phyloP scores from a whole-genome alignment of 768 basidiomycete genomes.

The Trametes meyenii region DNA sequence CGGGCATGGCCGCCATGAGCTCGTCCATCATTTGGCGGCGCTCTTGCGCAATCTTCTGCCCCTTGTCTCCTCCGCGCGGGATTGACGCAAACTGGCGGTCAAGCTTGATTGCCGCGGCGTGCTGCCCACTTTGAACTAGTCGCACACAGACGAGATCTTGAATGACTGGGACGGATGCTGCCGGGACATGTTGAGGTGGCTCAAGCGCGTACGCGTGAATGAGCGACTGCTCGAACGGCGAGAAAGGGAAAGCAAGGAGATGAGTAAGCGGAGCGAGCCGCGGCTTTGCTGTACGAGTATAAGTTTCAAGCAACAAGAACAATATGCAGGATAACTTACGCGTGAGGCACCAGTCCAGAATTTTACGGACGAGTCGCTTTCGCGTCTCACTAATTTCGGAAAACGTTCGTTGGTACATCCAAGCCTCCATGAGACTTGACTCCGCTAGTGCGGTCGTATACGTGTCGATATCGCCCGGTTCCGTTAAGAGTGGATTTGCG shows the following conservation, averaged over 20 bases:
- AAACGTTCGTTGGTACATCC: conserved; percentile 75
- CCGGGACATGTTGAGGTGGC: conserved; percentile 50
- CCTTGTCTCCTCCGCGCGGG: conserved; percentile 36
- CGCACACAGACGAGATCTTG: conserved; percentile 83
- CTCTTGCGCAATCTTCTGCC: conserved; percentile 45
- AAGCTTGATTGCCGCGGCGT: conserved; percentile 73
- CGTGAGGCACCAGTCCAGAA: conserved; percentile 68
- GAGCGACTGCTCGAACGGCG: conserved; percentile 61
- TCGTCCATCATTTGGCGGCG: conserved; percentile 73
- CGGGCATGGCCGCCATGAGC: conserved; percentile 62
- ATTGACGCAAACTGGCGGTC: conserved; percentile 58
- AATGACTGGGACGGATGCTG: conserved; percentile 55
- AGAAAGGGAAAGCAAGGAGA: conserved; percentile 67
- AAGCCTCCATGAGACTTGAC: conserved; percentile 66
- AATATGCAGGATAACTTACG: conserved; percentile 50
- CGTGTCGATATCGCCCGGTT: conserved; percentile 70
- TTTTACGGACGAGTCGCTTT: conserved; percentile 54
- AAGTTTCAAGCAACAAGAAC: background rate
- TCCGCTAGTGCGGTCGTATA: conserved; percentile 72
- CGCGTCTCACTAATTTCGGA: conserved; percentile 58
- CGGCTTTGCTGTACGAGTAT: conserved; percentile 52
- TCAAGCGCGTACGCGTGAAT: conserved; percentile 61
- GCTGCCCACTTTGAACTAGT: conserved; percentile 71
- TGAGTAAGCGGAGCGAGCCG: conserved; percentile 58
- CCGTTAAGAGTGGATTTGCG: conserved; percentile 69